These are phyloP conservation scores for Linaria vulgaris DNA, from an alignment of 257 asterid genomes.

Conservation along the genomic window DNA sequence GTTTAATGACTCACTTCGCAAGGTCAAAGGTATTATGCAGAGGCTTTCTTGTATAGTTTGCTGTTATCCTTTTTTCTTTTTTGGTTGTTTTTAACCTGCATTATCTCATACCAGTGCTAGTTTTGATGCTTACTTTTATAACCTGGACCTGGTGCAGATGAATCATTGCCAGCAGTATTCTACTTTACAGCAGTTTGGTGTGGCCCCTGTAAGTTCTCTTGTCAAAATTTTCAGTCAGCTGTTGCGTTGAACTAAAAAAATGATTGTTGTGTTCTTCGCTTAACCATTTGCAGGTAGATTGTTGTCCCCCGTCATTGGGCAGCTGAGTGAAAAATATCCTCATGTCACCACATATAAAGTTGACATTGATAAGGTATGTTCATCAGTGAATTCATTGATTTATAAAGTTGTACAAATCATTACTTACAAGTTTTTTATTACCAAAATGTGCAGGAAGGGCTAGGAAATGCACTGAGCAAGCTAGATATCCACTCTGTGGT, in stretches of 20 bases:
- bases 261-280: slow-evolving; percentile 4
- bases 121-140: slow-evolving; percentile 20
- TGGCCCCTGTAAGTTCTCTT: slow-evolving; percentile 80
- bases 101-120: slow-evolving; percentile 3
- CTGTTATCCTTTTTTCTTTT: not conserved
- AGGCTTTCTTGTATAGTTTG: not conserved
- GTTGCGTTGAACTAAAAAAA: not conserved
- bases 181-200: slow-evolving; percentile 99
- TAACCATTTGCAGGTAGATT: slow-evolving; percentile 58
- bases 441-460: slow-evolving; percentile 64
- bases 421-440: slow-evolving; percentile 14
- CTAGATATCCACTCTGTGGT: slow-evolving; percentile 78
- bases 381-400: not conserved
- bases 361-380: slow-evolving; percentile 83
- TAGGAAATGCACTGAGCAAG: slow-evolving; percentile 59
- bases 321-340: slow-evolving; percentile 84
- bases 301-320: slow-evolving; percentile 74
- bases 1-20: slow-evolving; percentile 66
- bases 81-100: not conserved
- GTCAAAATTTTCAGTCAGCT: slow-evolving; percentile 1
- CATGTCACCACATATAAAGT: slow-evolving; percentile 85
- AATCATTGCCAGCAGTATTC: slow-evolving; percentile 80
- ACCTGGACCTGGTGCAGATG: slow-evolving; percentile 53
- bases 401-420: slow-evolving; percentile 7
- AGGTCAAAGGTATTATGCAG: slow-evolving; percentile 58